These are phyloP conservation scores for Actinomucor elegans DNA, from an alignment of 371 early-diverging fungal species.

Conservation along the genomic window DNA sequence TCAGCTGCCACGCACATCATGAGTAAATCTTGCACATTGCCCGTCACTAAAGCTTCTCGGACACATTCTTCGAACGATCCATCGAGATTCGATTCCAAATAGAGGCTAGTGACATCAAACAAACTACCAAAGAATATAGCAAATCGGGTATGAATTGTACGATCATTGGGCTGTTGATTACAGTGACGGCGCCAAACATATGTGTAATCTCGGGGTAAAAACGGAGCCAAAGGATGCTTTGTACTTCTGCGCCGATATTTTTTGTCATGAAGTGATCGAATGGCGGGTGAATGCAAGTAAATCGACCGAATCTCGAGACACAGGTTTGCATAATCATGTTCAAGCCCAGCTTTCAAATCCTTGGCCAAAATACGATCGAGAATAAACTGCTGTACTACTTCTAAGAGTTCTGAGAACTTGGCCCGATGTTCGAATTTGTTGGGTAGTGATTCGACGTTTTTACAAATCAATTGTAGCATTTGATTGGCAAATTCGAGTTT, in stretches of 20 bases:
- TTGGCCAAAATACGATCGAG: conserved; percentile 26
- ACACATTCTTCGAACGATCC: conserved; percentile 52
- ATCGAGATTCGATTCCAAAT: conserved; percentile 46
- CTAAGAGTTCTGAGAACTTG: conserved; percentile 37
- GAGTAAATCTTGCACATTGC: conserved; percentile 40
- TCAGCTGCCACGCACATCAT: conserved; percentile 41
- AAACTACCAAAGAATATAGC: conserved; percentile 44
- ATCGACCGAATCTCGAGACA: conserved; percentile 36
- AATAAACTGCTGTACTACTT: conserved; percentile 35
- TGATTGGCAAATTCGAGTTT: conserved; percentile 20
- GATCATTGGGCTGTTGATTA: conserved; percentile 7
- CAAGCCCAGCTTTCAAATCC: conserved; percentile 21
- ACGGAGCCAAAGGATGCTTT: conserved; percentile 49
- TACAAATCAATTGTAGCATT: conserved; percentile 31
- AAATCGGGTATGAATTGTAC: conserved; percentile 29
- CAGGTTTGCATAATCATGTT: conserved; percentile 39
- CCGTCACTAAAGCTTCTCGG: conserved; percentile 44
- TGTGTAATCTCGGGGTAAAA: conserved; percentile 48
- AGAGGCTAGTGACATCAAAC: conserved; percentile 44
- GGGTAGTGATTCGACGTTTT: conserved; percentile 24
- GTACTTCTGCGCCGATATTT: conserved; percentile 54
- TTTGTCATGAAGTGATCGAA: conserved; percentile 50
- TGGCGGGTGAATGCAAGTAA: conserved; percentile 43
- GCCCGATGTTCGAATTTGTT: conserved; percentile 34
- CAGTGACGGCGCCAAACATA: conserved; percentile 46